A percentile compares a stretch with the other conserved stretches of the same genome.
phyloP scores from a whole-genome alignment of 2,329 filamentous ascomycete genomes.

The Fulvia fulva region DNA sequence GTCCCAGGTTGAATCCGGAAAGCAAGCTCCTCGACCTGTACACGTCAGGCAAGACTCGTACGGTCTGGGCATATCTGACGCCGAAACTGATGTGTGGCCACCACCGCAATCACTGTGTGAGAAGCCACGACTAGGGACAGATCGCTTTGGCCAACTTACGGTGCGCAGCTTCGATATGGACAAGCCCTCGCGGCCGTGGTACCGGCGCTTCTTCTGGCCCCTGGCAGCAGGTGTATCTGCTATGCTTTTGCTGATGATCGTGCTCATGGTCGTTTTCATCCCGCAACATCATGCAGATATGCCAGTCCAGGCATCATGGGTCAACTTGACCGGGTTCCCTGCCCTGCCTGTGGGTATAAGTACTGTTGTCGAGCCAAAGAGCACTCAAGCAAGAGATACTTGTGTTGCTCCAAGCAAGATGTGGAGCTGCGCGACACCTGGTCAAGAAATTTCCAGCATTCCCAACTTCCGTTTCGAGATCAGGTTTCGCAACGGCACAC shows the following conservation, averaged over 20 bases:
- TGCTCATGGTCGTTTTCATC: slow-evolving; percentile 39
- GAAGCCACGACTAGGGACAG: slow-evolving; percentile 26
- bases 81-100: slow-evolving; percentile 23
- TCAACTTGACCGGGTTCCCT: slow-evolving; percentile 82
- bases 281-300: slow-evolving; percentile 38
- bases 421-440: slow-evolving; percentile 81
- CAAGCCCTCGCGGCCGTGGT: slow-evolving; percentile 22
- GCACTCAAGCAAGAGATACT: slow-evolving; percentile 46
- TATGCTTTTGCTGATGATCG: slow-evolving; percentile 35
- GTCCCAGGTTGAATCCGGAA: slow-evolving; percentile 5
- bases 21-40: slow-evolving; percentile 10
- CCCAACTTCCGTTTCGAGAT: slow-evolving; percentile 81
- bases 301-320: slow-evolving; percentile 58
- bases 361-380: slow-evolving; percentile 71
- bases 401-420: slow-evolving; percentile 70
- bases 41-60: slow-evolving; percentile 24
- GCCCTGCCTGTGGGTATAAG: slow-evolving; percentile 80
- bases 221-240: slow-evolving; percentile 30
- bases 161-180: slow-evolving; percentile 23
- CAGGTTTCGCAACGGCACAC: slow-evolving; percentile 52
- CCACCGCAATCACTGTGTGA: slow-evolving; percentile 19
- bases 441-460: slow-evolving; percentile 61
- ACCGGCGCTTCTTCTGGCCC: slow-evolving; percentile 28
- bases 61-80: slow-evolving; percentile 24
- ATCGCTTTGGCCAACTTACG: slow-evolving; percentile 30